These are phyloP conservation scores for Perkinsus olseni DNA, from an alignment of 169 alveolate genomes.

Conservation along the genomic window DNA sequence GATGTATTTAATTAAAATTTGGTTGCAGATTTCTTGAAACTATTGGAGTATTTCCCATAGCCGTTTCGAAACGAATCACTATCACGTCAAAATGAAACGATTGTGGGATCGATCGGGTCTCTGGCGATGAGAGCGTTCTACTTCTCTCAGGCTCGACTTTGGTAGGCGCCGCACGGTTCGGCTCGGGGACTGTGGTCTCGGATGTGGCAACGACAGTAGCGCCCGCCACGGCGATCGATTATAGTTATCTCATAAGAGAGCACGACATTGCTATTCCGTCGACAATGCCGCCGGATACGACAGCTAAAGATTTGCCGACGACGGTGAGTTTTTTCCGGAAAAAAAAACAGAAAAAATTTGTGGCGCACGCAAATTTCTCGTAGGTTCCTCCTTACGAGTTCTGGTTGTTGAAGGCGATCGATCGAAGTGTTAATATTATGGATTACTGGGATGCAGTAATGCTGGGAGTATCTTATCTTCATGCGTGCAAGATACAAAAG, in stretches of 20 bases:
- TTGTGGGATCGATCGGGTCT: too few relatives aligned
- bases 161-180: background rate
- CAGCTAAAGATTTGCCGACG: background rate
- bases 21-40: too few relatives aligned
- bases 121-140: too few relatives aligned
- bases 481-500: background rate
- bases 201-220: background rate
- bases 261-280: background rate
- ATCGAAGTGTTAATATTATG: background rate
- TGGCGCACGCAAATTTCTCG: background rate
- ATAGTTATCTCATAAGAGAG: background rate
- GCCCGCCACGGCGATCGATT: background rate
- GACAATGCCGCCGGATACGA: background rate
- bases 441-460: background rate
- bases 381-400: background rate
- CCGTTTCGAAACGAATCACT: too few relatives aligned
- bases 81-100: too few relatives aligned
- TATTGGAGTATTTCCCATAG: too few relatives aligned
- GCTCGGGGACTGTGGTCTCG: background rate
- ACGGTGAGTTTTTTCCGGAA: background rate
- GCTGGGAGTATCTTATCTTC: background rate
- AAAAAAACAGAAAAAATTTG: background rate
- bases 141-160: too few relatives aligned
- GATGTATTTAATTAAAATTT: too few relatives aligned
- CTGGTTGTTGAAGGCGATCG: background rate